Evolutionary conservation across 345 rosid genomes (phyloP), one percentile per base, ranked within the genome.

Genomic region (Excoecaria agallocha): DNA sequence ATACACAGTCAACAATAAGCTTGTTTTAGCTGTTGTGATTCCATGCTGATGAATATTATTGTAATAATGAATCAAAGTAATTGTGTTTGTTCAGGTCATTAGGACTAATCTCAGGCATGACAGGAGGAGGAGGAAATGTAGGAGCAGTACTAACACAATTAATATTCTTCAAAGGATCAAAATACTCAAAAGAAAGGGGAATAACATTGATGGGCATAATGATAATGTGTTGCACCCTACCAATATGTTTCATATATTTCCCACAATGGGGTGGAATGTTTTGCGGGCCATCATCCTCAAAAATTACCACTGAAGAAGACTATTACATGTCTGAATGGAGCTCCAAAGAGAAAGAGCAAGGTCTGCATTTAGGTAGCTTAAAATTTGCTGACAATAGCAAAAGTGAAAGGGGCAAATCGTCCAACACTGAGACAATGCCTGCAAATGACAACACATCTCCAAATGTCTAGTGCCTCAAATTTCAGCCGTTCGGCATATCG

Each of bases 201-300:
- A 91, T 94, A 55, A 87, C 86, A 17, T 79, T 83, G 0, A 94
- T 92, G 97, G 98, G 98, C 3, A 37, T 89, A 10, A 92, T 89
- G 97, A 83, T 92, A 8, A 76, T 94, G 2, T 85, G 83, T n/a
- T 92, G 97, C 87, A 70, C 91, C 43, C 45, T 74, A 11, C 77
- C 97, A 8, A 76, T 87, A n/a, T 79, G 85, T 22, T 69, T 94
- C 0, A 82, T 92, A 24, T 75, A 89, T 77, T 94, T 94, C 80
- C 98, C 98, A 4, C 97, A 92, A 51, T 92, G 98, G 98, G 98
- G 97, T 35, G 97, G 98, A 66, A 92, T 94, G 95, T 87, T 94
- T 65, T 86, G 85, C 50, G 90, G 95, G 7, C 96, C 97, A 2
- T 87, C 93, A 0, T 73, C 87, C 4, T 48, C 69, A 43, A 78